phyloP scores from a whole-genome alignment of 2,329 filamentous ascomycete species.

The Aureobasidium sp. region DNA sequence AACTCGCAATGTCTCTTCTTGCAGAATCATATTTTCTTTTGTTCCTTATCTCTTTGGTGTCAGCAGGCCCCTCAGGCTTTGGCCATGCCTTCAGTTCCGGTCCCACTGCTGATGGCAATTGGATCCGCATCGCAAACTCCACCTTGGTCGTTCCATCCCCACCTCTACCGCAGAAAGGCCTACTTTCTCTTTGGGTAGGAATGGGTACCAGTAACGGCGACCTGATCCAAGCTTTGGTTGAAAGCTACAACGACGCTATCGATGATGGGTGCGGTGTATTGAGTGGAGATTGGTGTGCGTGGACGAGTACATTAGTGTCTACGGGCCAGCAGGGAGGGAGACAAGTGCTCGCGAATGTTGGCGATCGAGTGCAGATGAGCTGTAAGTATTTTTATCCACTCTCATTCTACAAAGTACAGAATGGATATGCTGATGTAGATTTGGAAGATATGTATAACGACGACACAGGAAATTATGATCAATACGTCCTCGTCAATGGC shows the following conservation, averaged over 20 bases:
- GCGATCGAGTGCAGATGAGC: background rate
- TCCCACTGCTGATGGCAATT: background rate
- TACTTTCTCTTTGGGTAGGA: background rate
- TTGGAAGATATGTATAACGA: slow-evolving; percentile 32
- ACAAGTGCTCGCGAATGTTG: background rate
- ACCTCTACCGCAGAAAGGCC: background rate
- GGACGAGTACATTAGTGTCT: background rate
- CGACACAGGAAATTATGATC: slow-evolving; percentile 33
- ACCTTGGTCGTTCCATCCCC: background rate
- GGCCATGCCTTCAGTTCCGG: background rate
- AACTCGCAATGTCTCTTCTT: too few relatives aligned
- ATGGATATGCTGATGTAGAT: too few relatives aligned
- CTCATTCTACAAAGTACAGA: background rate
- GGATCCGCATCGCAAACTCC: background rate
- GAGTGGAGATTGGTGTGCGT: background rate
- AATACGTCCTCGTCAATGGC: slow-evolving; percentile 31
- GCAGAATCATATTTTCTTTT: too few relatives aligned
- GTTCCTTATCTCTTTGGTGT: too few relatives aligned
- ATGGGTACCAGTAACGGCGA: background rate
- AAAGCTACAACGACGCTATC: background rate
- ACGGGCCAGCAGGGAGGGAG: background rate
- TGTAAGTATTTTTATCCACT: background rate
- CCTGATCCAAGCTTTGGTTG: background rate
- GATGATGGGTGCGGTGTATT: background rate
- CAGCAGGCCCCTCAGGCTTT: too few relatives aligned